Evolutionary conservation across 2,329 filamentous ascomycete genomes (phyloP).

Genomic region (Onygenales sp.): DNA sequence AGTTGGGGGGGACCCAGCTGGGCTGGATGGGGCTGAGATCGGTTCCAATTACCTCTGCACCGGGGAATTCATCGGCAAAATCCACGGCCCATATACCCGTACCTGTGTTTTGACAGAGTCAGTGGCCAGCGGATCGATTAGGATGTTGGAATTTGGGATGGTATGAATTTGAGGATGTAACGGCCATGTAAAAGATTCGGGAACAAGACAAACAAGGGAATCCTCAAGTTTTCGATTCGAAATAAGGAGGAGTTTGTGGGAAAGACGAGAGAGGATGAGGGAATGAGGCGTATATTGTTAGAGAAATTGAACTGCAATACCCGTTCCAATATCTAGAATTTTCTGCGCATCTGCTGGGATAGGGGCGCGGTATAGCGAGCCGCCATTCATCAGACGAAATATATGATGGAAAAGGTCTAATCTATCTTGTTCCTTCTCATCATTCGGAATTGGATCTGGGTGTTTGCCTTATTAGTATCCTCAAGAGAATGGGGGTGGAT

Average conservation of each 20-base stretch:
- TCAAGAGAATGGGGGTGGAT: background rate
- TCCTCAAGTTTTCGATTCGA: no score
- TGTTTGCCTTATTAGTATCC: background rate
- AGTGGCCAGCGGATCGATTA: constrained; percentile 13
- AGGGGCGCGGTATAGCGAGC: constrained; percentile 16
- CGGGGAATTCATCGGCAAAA: constrained; percentile 17
- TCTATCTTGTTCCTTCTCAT: constrained; percentile 22
- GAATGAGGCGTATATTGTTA: no score
- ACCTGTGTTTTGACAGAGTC: constrained; percentile 20
- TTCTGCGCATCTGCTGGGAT: constrained; percentile 14
- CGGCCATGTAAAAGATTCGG: no score
- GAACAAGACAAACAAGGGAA: no score
- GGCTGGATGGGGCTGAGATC: constrained; percentile 39
- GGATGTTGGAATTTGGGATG: constrained; percentile 7
- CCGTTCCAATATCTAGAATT: constrained; percentile 4
- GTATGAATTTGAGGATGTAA: no score
- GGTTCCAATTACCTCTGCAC: constrained; percentile 31
- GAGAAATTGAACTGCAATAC: no score
- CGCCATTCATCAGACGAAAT: constrained; percentile 34
- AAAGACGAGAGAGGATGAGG: no score
- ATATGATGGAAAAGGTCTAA: constrained; percentile 6
- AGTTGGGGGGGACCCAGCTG: constrained; percentile 19
- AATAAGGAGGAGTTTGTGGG: no score
- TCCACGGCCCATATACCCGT: constrained; percentile 13
- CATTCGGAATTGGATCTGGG: constrained; percentile 17